Conservation (phyloP, 2,329 filamentous ascomycete species). For the Colletotrichum sp. region DNA sequence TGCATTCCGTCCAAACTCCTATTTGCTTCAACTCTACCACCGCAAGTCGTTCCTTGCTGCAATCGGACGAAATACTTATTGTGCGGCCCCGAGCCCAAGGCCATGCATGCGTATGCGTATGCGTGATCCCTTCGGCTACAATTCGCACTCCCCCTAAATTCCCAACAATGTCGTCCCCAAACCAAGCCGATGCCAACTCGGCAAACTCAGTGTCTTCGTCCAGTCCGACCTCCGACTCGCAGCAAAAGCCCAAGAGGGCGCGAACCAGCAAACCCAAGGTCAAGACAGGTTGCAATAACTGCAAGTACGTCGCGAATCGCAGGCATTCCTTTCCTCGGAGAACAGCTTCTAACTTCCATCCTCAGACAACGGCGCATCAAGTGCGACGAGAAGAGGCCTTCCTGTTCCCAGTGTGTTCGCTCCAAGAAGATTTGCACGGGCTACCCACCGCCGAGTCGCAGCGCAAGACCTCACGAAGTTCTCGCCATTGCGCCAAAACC, state of each 20-base stretch:
- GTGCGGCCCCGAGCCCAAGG: not conserved
- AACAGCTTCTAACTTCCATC: constrained; percentile 25
- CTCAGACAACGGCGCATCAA: constrained; percentile 66
- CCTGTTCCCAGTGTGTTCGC: constrained; percentile 64
- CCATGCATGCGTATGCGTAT: constrained; percentile 2
- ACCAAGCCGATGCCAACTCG: constrained; percentile 1
- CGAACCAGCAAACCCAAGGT: constrained; percentile 66
- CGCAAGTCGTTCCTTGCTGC: not conserved
- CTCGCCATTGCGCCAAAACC: constrained; percentile 57
- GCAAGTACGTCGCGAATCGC: constrained; percentile 61
- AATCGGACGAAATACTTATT: not conserved
- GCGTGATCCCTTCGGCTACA: constrained; percentile 2
- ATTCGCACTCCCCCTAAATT: not conserved
- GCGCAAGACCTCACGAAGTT: constrained; percentile 50
- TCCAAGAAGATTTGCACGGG: constrained; percentile 65
- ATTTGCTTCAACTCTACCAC: not conserved
- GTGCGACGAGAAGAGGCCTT: constrained; percentile 68
- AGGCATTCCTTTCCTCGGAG: not conserved
- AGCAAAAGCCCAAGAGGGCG: constrained; percentile 44
- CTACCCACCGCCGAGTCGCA: constrained; percentile 63
- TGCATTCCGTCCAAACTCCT: not conserved
- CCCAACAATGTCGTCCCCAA: constrained; percentile 3
- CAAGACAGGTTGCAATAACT: constrained; percentile 70
- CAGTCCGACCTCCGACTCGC: constrained; percentile 18
- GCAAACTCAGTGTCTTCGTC: constrained; percentile 1